Evolutionary conservation across 1,284 basidiomycete genomes (phyloP).

Genomic region (Microbotryum saponariae): DNA sequence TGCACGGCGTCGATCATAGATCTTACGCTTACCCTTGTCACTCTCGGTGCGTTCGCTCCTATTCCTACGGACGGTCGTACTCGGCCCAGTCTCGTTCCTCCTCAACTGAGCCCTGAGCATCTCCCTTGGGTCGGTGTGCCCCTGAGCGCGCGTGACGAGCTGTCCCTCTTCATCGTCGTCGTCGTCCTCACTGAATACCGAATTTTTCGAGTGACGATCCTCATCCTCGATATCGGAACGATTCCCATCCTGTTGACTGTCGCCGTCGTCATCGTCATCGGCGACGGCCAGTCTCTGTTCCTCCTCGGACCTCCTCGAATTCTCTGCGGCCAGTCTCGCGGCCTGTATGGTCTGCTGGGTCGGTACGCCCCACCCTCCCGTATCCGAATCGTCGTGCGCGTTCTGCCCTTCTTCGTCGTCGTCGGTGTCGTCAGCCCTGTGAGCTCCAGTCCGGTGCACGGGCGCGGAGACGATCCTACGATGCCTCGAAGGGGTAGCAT

Average conservation of each 20-base stretch:
- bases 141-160: conserved; percentile 1
- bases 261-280: neutral
- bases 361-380: too few relatives aligned
- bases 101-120: conserved; percentile 23
- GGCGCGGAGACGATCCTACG: too few relatives aligned
- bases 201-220: neutral
- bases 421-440: too few relatives aligned
- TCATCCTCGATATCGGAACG: neutral
- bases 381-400: too few relatives aligned
- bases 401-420: too few relatives aligned
- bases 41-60: neutral
- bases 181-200: neutral
- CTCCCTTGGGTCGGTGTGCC: conserved; percentile 25
- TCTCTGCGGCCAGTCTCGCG: too few relatives aligned
- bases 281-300: neutral
- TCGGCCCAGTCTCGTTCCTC: neutral
- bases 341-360: too few relatives aligned
- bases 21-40: neutral
- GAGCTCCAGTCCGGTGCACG: too few relatives aligned
- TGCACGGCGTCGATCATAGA: neutral
- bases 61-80: neutral
- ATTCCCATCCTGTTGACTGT: neutral
- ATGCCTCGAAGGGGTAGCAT: too few relatives aligned
- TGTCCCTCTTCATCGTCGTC: neutral
- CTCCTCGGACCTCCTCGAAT: neutral